Conservation (phyloP, 805 yeast species). For the Tetrapisispora phaffii region DNA sequence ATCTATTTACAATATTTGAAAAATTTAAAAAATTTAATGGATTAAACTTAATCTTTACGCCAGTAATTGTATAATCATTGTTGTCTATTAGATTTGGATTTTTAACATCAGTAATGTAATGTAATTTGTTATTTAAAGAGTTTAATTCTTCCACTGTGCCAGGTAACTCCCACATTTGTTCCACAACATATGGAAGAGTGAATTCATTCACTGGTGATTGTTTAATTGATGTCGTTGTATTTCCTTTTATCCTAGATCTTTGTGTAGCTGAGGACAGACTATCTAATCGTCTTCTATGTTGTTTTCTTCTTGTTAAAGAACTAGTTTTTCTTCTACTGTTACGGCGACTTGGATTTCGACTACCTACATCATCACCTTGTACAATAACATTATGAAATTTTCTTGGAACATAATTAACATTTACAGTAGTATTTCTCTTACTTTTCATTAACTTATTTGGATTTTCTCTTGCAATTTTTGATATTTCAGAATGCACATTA, state of each 20-base stretch:
- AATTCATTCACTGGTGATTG: background rate
- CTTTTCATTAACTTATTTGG: conserved; percentile 3
- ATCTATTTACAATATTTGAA: conserved; percentile 8
- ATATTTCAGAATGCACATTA: conserved; percentile 17
- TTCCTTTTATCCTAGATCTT: background rate
- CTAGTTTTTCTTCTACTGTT: background rate
- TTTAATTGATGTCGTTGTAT: background rate
- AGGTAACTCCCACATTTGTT: background rate
- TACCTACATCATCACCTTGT: background rate
- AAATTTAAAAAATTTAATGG: conserved; percentile 20
- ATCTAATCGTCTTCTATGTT: background rate
- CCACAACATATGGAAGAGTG: background rate
- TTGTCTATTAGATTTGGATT: background rate
- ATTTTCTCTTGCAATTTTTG: conserved; percentile 2
- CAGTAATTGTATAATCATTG: conserved; percentile 8
- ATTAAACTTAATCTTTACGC: conserved; percentile 20
- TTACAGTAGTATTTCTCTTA: conserved; percentile 3
- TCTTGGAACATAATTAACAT: background rate
- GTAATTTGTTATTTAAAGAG: conserved; percentile 19
- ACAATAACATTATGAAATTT: background rate
- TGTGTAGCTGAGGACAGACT: background rate
- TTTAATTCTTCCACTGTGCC: conserved; percentile 11
- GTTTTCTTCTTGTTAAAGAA: background rate
- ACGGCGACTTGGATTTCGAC: background rate
- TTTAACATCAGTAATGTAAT: conserved; percentile 5